These are phyloP conservation scores for Escovopsis sp. DNA, from an alignment of 2,329 filamentous ascomycete genomes.

Conservation along the genomic window DNA sequence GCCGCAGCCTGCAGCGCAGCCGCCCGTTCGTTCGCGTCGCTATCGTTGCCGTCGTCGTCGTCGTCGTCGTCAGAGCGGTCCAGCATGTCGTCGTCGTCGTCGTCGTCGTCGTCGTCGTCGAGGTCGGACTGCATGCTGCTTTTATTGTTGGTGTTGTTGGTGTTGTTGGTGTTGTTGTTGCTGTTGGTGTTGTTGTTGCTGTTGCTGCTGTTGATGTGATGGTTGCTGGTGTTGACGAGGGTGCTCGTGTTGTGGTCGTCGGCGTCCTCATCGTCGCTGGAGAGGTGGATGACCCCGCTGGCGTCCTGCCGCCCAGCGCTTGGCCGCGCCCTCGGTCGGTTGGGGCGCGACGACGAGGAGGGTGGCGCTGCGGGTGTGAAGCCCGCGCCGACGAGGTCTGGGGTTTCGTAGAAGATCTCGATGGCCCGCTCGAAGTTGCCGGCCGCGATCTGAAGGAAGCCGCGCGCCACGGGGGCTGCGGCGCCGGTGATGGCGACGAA, in stretches of 20 bases:
- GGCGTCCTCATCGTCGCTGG: slow-evolving; percentile 57
- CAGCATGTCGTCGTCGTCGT: slow-evolving; percentile 22
- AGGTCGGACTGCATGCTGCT: too few species aligned
- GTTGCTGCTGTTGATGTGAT: neutral
- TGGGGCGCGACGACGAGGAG: slow-evolving; percentile 13
- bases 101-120: slow-evolving; percentile 22
- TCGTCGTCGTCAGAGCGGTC: too few species aligned
- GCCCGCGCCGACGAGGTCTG: slow-evolving; percentile 41
- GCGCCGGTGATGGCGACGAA: slow-evolving; percentile 75
- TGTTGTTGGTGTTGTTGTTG: too few species aligned
- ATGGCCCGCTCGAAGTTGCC: slow-evolving; percentile 75
- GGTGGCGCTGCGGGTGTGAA: slow-evolving; percentile 8
- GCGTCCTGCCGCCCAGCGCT: slow-evolving; percentile 19
- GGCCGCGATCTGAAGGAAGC: slow-evolving; percentile 75
- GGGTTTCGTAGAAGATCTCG: slow-evolving; percentile 79
- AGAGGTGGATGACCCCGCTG: slow-evolving; percentile 47
- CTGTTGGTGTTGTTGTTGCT: too few species aligned
- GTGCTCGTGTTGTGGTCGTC: slow-evolving; percentile 5
- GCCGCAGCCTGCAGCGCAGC: slow-evolving; percentile 23
- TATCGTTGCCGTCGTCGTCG: slow-evolving; percentile 25
- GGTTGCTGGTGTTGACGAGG: neutral
- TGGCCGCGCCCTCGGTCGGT: slow-evolving; percentile 11
- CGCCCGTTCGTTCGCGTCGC: slow-evolving; percentile 23
- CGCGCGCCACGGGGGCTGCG: slow-evolving; percentile 55
- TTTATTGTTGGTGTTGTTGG: slow-evolving; percentile 6